These are phyloP conservation scores for Durotheca rogersii DNA, from an alignment of 495 filamentous ascomycete species.

Conservation along the genomic window DNA sequence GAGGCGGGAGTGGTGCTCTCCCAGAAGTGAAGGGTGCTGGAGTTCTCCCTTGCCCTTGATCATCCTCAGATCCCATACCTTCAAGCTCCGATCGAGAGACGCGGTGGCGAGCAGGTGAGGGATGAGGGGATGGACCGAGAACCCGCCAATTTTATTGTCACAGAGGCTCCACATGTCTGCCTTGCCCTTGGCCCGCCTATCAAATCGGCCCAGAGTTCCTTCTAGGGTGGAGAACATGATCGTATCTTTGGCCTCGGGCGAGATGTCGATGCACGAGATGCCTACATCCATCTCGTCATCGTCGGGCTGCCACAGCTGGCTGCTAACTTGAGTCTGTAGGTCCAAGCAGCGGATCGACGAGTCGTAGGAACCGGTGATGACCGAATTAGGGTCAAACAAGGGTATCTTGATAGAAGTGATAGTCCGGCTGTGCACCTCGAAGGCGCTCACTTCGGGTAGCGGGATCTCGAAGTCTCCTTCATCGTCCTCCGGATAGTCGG, in stretches of 20 bases:
- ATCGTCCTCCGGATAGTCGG: constrained; percentile 51
- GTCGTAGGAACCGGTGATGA: constrained; percentile 92
- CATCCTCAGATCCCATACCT: constrained; percentile 91
- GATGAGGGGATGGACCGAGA: constrained; percentile 73
- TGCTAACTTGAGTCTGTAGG: constrained; percentile 71
- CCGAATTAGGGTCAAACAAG: constrained; percentile 64
- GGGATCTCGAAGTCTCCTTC: constrained; percentile 65
- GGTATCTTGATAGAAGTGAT: constrained; percentile 81
- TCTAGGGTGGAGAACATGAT: constrained; percentile 87
- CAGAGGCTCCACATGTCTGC: constrained; percentile 72
- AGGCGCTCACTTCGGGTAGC: constrained; percentile 75
- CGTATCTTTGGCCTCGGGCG: constrained; percentile 64
- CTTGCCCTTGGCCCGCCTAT: constrained; percentile 63
- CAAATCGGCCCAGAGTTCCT: constrained; percentile 75
- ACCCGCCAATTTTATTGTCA: constrained; percentile 95
- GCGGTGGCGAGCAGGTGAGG: constrained; percentile 88
- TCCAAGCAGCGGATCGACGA: constrained; percentile 88
- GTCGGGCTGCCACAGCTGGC: constrained; percentile 74
- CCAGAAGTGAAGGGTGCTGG: constrained; percentile 64
- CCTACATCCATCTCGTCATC: constrained; percentile 69
- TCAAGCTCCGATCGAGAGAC: constrained; percentile 83
- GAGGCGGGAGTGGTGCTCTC: constrained; percentile 76
- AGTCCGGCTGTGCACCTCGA: constrained; percentile 87
- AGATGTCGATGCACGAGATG: constrained; percentile 79
- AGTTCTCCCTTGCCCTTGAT: constrained; percentile 57